phyloP scores from a whole-genome alignment of 768 basidiomycete species.

The Phanerochaete sordida region DNA sequence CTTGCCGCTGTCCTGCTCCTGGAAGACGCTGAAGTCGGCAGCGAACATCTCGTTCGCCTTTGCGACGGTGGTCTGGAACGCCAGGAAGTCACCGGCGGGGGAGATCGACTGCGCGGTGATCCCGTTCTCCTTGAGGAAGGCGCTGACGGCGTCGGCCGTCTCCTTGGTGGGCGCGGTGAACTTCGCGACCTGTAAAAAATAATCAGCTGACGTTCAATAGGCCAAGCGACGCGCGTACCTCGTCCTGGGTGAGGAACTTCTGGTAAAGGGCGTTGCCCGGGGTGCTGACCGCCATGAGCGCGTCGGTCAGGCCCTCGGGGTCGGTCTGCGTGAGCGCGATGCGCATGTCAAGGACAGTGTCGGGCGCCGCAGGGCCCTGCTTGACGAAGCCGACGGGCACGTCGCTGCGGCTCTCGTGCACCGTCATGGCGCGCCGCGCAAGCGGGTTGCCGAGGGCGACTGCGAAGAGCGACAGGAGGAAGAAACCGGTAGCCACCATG shows the following conservation, averaged over 20 bases:
- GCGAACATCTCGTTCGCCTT: conserved; percentile 33
- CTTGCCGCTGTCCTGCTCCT: conserved; percentile 26
- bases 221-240: conserved; percentile 25
- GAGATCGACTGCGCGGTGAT: conserved; percentile 21
- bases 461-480: conserved; percentile 14
- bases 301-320: conserved; percentile 33
- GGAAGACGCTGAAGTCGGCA: conserved; percentile 33
- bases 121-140: conserved; percentile 25
- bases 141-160: conserved; percentile 22
- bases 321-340: conserved; percentile 34
- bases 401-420: conserved; percentile 26
- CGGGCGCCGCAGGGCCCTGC: conserved; percentile 26
- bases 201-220: background rate
- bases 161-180: conserved; percentile 26
- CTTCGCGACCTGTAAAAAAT: conserved; percentile 19
- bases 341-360: conserved; percentile 32
- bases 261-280: conserved; percentile 34
- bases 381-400: conserved; percentile 27
- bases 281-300: conserved; percentile 34
- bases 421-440: conserved; percentile 19
- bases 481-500: conserved; percentile 16
- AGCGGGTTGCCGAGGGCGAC: conserved; percentile 18
- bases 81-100: conserved; percentile 34
- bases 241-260: conserved; percentile 34
- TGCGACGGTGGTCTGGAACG: conserved; percentile 27